Conservation (phyloP, 1,284 basidiomycete genomes). For the Cutaneotrichosporon cavernicola region DNA sequence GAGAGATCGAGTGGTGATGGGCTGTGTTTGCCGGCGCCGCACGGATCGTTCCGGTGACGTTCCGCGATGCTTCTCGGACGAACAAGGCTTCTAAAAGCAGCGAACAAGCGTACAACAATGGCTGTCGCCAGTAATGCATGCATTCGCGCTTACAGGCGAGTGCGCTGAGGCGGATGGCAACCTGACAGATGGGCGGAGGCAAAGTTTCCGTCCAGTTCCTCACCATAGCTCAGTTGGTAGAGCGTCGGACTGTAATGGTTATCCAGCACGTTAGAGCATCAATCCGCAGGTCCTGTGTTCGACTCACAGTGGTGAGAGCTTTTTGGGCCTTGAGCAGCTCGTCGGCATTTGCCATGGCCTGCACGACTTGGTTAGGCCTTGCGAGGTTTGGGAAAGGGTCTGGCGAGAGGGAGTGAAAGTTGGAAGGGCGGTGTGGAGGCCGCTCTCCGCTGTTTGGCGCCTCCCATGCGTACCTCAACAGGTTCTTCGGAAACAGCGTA, state of each 20-base stretch:
- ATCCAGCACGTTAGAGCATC: neutral
- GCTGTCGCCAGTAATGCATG: neutral
- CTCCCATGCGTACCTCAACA: too few species aligned
- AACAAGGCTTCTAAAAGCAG: neutral
- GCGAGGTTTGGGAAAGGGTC: neutral
- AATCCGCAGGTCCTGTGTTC: constrained; percentile 12
- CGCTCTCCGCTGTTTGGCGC: too few species aligned
- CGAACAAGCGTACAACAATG: neutral
- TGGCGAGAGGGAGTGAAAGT: too few species aligned
- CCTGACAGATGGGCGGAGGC: neutral
- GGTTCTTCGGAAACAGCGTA: too few species aligned
- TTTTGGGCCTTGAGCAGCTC: neutral
- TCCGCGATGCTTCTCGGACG: neutral
- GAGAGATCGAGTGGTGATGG: neutral
- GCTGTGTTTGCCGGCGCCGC: neutral
- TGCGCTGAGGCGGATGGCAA: neutral
- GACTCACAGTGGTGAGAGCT: constrained; percentile 9
- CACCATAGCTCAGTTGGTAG: constrained; percentile 12
- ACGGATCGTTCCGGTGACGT: neutral
- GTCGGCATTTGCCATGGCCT: neutral
- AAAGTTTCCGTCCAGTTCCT: neutral
- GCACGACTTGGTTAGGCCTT: neutral
- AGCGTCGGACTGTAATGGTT: constrained; percentile 12
- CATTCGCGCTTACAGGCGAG: neutral
- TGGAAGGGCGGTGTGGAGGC: too few species aligned